Percentiles rank a stretch among this genome's conserved stretches.
Evolutionary conservation across 176 grass and related monocot genomes (phyloP).

Genomic region (Avena sativa): DNA sequence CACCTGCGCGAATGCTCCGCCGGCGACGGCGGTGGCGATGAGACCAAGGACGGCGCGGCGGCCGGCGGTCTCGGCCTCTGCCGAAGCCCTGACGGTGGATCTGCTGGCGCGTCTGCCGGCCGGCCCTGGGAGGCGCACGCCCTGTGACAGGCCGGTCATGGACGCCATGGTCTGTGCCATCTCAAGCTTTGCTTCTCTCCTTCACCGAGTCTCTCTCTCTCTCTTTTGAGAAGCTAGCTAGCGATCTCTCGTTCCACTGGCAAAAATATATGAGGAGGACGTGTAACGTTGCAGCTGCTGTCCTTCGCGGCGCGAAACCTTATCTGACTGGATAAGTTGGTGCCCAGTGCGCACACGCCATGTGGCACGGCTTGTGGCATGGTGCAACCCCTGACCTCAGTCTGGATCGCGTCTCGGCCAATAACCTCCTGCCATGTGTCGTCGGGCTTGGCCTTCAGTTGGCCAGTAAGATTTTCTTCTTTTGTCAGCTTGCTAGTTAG

Average conservation of each 20-base stretch:
- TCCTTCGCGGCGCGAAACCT: slow-evolving; percentile 38
- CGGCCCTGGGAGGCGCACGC: slow-evolving; percentile 45
- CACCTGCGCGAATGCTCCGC: slow-evolving; percentile 59
- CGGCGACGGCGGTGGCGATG: slow-evolving; percentile 64
- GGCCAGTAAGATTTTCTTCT: slow-evolving; percentile 22
- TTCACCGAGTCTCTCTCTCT: neutral
- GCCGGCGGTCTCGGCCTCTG: slow-evolving; percentile 53
- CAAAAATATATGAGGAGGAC: slow-evolving; percentile 54
- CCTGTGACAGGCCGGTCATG: slow-evolving; percentile 84
- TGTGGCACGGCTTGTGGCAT: slow-evolving; percentile 25
- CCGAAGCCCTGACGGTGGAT: slow-evolving; percentile 49
- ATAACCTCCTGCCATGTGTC: slow-evolving; percentile 43
- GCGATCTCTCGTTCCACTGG: slow-evolving; percentile 20
- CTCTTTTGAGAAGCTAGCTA: slow-evolving; percentile 16
- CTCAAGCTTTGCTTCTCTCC: slow-evolving; percentile 5
- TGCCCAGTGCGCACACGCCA: slow-evolving; percentile 51
- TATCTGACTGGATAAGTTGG: slow-evolving; percentile 81
- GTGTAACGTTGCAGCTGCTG: slow-evolving; percentile 21
- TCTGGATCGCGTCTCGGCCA: slow-evolving; percentile 50
- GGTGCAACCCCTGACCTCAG: neutral
- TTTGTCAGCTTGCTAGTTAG: neutral
- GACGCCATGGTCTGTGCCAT: slow-evolving; percentile 98
- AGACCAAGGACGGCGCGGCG: slow-evolving; percentile 79
- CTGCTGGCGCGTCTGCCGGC: slow-evolving; percentile 36
- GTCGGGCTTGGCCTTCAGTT: neutral